Evolutionary conservation across 2,329 filamentous ascomycete genomes (phyloP).

Genomic region (Monosporascus sp.): DNA sequence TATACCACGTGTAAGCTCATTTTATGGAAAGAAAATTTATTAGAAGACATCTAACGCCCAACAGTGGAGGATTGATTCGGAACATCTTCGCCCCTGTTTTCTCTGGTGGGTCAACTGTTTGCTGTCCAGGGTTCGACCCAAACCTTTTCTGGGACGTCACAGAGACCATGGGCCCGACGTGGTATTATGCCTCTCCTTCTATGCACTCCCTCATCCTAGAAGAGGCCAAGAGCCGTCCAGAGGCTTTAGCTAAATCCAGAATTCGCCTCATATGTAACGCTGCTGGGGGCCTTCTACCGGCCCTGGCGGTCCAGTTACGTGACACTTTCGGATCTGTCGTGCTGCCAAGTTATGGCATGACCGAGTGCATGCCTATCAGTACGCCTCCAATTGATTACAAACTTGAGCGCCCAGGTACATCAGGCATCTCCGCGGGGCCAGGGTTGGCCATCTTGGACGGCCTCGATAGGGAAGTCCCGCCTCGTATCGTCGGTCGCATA

Average conservation of each 20-base stretch:
- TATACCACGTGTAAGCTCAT: slow-evolving; percentile 47
- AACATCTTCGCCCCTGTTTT: slow-evolving; percentile 52
- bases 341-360: slow-evolving; percentile 55
- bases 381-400: slow-evolving; percentile 48
- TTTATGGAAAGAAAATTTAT: background rate
- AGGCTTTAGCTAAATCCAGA: slow-evolving; percentile 35
- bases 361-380: slow-evolving; percentile 55
- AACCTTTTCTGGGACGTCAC: slow-evolving; percentile 52
- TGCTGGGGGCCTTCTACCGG: slow-evolving; percentile 47
- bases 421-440: slow-evolving; percentile 46
- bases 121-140: slow-evolving; percentile 49
- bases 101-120: slow-evolving; percentile 48
- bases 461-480: slow-evolving; percentile 24
- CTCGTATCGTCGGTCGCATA: slow-evolving; percentile 40
- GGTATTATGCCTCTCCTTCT: slow-evolving; percentile 54
- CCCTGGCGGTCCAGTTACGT: slow-evolving; percentile 41
- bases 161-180: slow-evolving; percentile 42
- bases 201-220: slow-evolving; percentile 52
- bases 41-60: slow-evolving; percentile 1
- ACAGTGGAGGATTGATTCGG: slow-evolving; percentile 45
- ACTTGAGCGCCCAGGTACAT: slow-evolving; percentile 48
- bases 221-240: slow-evolving; percentile 34
- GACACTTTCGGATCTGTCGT: slow-evolving; percentile 47
- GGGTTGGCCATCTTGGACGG: slow-evolving; percentile 45
- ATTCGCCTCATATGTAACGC: slow-evolving; percentile 53